Percentiles rank a stretch among this genome's conserved stretches.
Evolutionary conservation across 148 eudicot species (phyloP).

Genomic region (Oxyria digyna): DNA sequence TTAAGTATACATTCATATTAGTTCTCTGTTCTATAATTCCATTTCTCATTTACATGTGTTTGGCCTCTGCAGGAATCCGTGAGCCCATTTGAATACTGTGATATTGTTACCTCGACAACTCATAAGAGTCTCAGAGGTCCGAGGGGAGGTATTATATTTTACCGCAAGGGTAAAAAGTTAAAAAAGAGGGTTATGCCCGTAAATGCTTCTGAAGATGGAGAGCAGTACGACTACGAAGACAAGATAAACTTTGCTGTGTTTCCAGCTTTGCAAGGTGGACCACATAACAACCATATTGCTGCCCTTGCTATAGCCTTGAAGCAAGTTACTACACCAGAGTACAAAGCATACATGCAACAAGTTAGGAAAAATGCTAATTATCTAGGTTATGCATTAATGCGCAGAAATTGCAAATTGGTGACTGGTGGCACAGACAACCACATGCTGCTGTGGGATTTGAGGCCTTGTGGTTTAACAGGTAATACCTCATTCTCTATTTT

Average conservation of each 20-base stretch:
- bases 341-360: conserved; percentile 81
- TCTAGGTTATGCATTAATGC: conserved; percentile 51
- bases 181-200: conserved; percentile 47
- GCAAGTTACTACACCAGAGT: conserved; percentile 78
- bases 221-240: conserved; percentile 82
- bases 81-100: conserved; percentile 86
- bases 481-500: neutral
- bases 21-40: neutral
- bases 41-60: neutral
- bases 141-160: conserved; percentile 92
- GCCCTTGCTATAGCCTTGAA: conserved; percentile 95
- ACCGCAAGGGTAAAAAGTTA: conserved; percentile 69
- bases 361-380: conserved; percentile 88
- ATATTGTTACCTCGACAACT: conserved; percentile 87
- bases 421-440: conserved; percentile 99
- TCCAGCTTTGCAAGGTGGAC: conserved; percentile 96
- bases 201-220: conserved; percentile 58
- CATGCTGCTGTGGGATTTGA: conserved; percentile 88
- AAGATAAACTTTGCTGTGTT: conserved; percentile 92
- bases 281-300: conserved; percentile 93
- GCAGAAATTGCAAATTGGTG: conserved; percentile 61
- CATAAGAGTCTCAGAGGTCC: conserved; percentile 98
- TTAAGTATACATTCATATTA: neutral
- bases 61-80: conserved; percentile 48
- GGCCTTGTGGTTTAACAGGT: conserved; percentile 80